Conservation (phyloP, 2,329 filamentous ascomycete species). For the Paramyrothecium sp. region DNA sequence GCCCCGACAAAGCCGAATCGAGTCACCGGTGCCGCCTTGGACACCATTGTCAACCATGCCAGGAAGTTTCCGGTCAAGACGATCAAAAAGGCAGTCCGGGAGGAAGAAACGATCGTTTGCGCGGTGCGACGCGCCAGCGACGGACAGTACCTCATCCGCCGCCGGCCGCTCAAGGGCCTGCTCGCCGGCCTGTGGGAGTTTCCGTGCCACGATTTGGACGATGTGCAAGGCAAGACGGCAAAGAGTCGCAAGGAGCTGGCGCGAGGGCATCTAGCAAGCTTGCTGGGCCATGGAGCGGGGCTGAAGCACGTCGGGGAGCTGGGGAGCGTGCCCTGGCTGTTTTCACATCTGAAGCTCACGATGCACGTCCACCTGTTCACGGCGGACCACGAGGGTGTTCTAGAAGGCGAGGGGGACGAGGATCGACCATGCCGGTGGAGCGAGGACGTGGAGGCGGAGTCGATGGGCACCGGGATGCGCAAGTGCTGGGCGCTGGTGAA, state of each 20-base stretch:
- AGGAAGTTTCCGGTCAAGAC: conserved; percentile 50
- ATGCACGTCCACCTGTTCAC: conserved; percentile 57
- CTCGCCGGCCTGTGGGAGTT: conserved; percentile 57
- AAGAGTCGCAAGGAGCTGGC: conserved; percentile 36
- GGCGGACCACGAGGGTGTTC: conserved; percentile 18
- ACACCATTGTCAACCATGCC: conserved; percentile 41
- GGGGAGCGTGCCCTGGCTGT: conserved; percentile 55
- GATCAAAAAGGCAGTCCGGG: conserved; percentile 50
- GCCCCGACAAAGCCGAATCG: conserved; percentile 9
- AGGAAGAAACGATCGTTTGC: conserved; percentile 53
- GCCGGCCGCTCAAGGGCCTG: conserved; percentile 52
- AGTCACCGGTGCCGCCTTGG: conserved; percentile 20
- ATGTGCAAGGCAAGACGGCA: conserved; percentile 17
- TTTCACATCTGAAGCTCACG: conserved; percentile 54
- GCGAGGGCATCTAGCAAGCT: conserved; percentile 24
- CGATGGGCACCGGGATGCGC: conserved; percentile 59
- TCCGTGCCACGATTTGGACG: conserved; percentile 40
- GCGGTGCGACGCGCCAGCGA: conserved; percentile 42
- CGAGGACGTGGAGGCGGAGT: conserved; percentile 42
- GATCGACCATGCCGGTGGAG: conserved; percentile 35
- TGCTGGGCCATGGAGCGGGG: conserved; percentile 16
- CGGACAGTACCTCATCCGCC: conserved; percentile 45
- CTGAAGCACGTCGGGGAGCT: conserved; percentile 38
- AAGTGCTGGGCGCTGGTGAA: conserved; percentile 52
- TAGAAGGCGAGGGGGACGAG: conserved; percentile 5